Conservation (phyloP, 257 asterid genomes). For the Przewalskia tangutica region DNA sequence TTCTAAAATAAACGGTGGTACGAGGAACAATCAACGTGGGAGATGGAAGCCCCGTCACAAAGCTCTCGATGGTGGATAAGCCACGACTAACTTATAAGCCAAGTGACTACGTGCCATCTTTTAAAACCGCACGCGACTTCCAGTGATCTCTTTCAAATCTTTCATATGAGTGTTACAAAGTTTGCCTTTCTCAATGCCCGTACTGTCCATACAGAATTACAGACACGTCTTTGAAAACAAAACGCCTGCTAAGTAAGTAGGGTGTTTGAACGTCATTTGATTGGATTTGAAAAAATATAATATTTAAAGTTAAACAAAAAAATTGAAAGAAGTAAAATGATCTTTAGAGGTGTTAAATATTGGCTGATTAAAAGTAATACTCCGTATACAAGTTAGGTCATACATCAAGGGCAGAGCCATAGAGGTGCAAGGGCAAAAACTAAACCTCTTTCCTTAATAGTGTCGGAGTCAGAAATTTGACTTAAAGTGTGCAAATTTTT, state of each 20-base stretch:
- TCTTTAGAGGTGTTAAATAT: no score
- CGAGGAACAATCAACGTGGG: conserved; percentile 33
- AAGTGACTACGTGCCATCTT: conserved; percentile 38
- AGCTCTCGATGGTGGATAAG: conserved; percentile 25
- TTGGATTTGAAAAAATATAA: no score
- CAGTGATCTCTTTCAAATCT: neutral
- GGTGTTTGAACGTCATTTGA: no score
- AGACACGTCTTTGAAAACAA: neutral
- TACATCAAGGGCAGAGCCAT: no score
- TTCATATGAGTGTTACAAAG: conserved; percentile 3
- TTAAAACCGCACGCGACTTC: conserved; percentile 20
- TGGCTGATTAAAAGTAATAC: no score
- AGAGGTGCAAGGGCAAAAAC: no score
- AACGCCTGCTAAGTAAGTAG: neutral
- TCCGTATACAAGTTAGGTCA: no score
- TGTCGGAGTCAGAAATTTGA: no score
- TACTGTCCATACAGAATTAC: neutral
- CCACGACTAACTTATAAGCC: conserved; percentile 43
- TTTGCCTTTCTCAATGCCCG: neutral
- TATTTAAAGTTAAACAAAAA: no score
- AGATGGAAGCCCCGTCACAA: conserved; percentile 11
- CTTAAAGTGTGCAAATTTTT: no score
- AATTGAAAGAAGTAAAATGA: no score
- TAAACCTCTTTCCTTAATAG: no score
- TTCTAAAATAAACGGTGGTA: neutral